Base-by-base conservation (phyloP, 305 asterid genomes). In the Solanum hybrid region DNA sequence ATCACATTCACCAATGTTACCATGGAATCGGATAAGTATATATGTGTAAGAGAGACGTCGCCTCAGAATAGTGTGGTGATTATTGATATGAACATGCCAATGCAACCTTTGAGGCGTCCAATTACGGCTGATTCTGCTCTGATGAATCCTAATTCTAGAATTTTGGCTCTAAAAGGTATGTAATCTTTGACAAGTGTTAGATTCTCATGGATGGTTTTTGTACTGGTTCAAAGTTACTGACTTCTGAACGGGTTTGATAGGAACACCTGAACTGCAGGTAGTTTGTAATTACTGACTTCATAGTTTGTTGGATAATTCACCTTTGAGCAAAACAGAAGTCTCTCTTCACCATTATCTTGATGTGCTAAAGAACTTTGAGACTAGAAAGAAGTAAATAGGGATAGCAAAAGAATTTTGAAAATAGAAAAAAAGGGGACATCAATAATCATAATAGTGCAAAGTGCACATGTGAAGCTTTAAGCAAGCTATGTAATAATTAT, bases 101-200 rank as follows among this genome's bases (percentile, higher is more conserved):
- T 76, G 91, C 99, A 97, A 92, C 99, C 99, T 34, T 78, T 98
- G 95, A 95, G 99, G 93, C 95, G 99, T 87, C 99, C 99, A 5
- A 95, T 98, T 91, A 98, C 99, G 51, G 99, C 99, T 3, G 99
- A 98, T 92, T 98, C 99, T 4, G 99, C 99, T 15, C 98, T 98
- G 88, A 98, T 98, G 99, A 97, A 98, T 94, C 99, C 99, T 6
- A 94, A 93, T 92, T 92, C 96, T 31, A 94, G 98, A 93, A 96
- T 98, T 89, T 91, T 98, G 92, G 99, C 99, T 26, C 94, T 97
- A 45, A 95, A 96, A 95, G 98, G 98, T 96, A 92, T 86, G 76
- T 82, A 39, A 9, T 76, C 77, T 88, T 78, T 83, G 29, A 26
- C 32, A n/a, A 88, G 39, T 75, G 4, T 75, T 73, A 29, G 10